Evolutionary conservation across 768 basidiomycete genomes (phyloP).

Genomic region (Daedaleopsis nitida): DNA sequence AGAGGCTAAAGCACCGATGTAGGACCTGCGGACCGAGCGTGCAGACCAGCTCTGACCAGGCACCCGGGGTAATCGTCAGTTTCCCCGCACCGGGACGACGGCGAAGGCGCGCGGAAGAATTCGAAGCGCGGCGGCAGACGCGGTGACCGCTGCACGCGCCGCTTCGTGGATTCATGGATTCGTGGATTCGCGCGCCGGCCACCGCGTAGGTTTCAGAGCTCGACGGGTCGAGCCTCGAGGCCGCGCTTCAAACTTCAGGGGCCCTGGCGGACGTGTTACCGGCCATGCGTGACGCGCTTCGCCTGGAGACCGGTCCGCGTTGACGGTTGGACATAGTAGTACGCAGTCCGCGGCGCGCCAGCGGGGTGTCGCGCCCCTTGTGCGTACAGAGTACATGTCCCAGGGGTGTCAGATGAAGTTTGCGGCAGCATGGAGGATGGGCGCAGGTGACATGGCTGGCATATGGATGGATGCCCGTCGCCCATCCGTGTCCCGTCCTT

Average conservation of each 20-base stretch:
- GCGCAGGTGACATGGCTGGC: neutral
- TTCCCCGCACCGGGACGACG: neutral
- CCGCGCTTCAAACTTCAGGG: neutral
- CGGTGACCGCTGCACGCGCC: too few relatives aligned
- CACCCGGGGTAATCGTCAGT: neutral
- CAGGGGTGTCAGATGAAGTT: neutral
- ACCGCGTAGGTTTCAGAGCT: neutral
- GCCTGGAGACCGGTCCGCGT: neutral
- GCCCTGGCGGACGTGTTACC: neutral
- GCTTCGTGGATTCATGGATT: too few relatives aligned
- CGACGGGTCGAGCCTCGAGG: neutral
- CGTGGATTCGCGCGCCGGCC: neutral
- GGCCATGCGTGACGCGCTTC: neutral
- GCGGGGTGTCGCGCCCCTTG: too few relatives aligned
- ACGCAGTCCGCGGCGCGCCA: too few relatives aligned
- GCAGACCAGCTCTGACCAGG: neutral
- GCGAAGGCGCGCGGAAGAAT: neutral
- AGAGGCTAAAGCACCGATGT: slow-evolving; percentile 6
- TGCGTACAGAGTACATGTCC: too few relatives aligned
- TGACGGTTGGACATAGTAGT: neutral
- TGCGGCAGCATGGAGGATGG: neutral
- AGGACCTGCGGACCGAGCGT: slow-evolving; percentile 15
- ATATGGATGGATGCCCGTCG: neutral
- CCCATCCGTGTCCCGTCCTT: too few relatives aligned
- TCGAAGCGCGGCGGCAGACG: neutral